Conservation (phyloP, 345 rosid species). For the Dimocarpus longan region DNA sequence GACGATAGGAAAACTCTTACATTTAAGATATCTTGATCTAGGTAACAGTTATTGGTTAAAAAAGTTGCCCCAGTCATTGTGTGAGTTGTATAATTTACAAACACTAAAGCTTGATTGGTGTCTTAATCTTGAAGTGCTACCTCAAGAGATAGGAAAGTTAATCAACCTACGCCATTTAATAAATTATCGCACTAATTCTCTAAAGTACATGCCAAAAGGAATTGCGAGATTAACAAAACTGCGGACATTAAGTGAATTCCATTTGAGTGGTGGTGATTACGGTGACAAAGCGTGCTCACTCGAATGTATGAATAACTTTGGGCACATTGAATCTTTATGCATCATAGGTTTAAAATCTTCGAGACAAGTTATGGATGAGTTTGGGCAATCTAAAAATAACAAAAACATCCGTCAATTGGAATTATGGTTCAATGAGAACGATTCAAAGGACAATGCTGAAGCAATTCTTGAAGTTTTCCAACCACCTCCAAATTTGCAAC, state of each 20-base stretch:
- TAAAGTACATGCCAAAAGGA: constrained; percentile 20
- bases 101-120: not conserved
- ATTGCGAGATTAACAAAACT: not conserved
- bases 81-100: constrained; percentile 20
- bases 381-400: too few relatives aligned
- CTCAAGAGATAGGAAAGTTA: constrained; percentile 5
- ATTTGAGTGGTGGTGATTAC: not conserved
- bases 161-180: constrained; percentile 8
- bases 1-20: not conserved
- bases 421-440: too few relatives aligned
- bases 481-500: not conserved
- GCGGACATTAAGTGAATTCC: not conserved
- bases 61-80: constrained; percentile 10
- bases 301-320: not conserved
- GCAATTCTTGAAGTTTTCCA: not conserved
- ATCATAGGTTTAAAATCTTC: not conserved
- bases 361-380: too few relatives aligned
- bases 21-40: constrained; percentile 21
- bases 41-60: rapidly evolving
- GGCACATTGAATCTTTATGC: not conserved
- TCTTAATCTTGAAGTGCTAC: not conserved
- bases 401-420: too few relatives aligned
- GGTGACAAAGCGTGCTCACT: constrained; percentile 3
- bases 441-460: not conserved
- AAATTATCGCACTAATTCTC: too few relatives aligned